phyloP scores from a whole-genome alignment of 2,329 filamentous ascomycete genomes.

The Biscogniauxia marginata region DNA sequence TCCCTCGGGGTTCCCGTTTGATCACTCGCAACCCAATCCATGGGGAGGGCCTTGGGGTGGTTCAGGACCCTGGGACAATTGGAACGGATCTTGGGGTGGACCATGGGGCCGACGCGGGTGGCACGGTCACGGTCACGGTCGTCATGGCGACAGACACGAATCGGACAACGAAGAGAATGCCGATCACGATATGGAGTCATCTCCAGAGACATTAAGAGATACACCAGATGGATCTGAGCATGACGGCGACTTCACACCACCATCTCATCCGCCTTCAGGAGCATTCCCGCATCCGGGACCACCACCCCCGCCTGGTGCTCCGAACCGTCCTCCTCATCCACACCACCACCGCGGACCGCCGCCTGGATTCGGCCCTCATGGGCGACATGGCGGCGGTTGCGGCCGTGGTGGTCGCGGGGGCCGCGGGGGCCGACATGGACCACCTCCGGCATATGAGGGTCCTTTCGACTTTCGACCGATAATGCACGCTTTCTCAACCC shows the following conservation, averaged over 20 bases:
- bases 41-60: constrained; percentile 11
- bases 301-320: constrained; percentile 16
- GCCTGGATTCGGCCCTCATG: constrained; percentile 14
- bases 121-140: constrained; percentile 20
- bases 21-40: constrained; percentile 17
- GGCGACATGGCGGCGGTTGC: constrained; percentile 19
- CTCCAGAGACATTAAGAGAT: constrained; percentile 33
- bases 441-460: constrained; percentile 22
- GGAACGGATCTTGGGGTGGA: constrained; percentile 7
- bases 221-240: constrained; percentile 15
- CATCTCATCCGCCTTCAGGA: constrained; percentile 15
- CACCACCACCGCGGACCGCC: constrained; percentile 24
- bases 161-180: constrained; percentile 26
- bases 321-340: constrained; percentile 9
- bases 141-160: constrained; percentile 26
- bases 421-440: constrained; percentile 18
- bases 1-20: constrained; percentile 36
- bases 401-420: constrained; percentile 20
- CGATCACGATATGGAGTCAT: constrained; percentile 35
- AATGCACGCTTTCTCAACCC: constrained; percentile 39
- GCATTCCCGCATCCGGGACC: constrained; percentile 19
- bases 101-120: constrained; percentile 15
- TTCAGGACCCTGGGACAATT: background rate
- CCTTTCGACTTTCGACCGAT: constrained; percentile 40
- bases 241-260: constrained; percentile 11